Conservation (phyloP, 2,329 filamentous ascomycete species). For the Fusarium tricinctum region DNA sequence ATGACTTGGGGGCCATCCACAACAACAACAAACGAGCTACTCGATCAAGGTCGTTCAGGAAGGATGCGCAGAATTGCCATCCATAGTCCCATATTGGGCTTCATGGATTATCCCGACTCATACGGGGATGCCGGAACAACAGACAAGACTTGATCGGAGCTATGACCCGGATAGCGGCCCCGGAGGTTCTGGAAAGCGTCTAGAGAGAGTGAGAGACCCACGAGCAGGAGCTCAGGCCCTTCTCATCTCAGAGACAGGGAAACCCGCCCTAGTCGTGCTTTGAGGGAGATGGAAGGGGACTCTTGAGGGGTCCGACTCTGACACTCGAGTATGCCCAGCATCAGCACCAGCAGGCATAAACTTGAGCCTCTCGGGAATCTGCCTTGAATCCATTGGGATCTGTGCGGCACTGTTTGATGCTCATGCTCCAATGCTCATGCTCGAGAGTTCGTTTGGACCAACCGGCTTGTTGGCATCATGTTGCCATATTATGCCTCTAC, state of each 20-base stretch:
- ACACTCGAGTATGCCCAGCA: constrained; percentile 1
- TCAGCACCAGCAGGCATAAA: constrained; percentile 10
- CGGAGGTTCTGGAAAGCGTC: constrained; percentile 31
- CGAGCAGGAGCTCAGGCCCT: constrained; percentile 18
- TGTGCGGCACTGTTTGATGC: constrained; percentile 25
- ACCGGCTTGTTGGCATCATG: not conserved
- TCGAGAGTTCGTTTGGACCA: constrained; percentile 16
- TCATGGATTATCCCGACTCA: constrained; percentile 44
- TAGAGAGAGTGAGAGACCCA: constrained; percentile 19
- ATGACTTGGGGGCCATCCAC: constrained; percentile 14
- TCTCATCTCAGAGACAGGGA: constrained; percentile 38
- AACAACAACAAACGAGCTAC: constrained; percentile 21
- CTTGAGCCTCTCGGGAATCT: constrained; percentile 15
- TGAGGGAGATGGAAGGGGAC: constrained; percentile 49
- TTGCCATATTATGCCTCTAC: constrained; percentile 12
- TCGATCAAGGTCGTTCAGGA: constrained; percentile 2
- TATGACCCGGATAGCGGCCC: constrained; percentile 31
- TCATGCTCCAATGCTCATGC: constrained; percentile 14
- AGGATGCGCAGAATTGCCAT: not conserved
- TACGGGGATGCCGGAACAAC: constrained; percentile 33
- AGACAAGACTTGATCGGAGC: constrained; percentile 36
- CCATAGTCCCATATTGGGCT: not conserved
- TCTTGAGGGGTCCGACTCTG: constrained; percentile 10
- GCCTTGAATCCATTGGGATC: constrained; percentile 36
- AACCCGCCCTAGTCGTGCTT: constrained; percentile 15